Evolutionary conservation across 2,329 filamentous ascomycete genomes (phyloP).

Genomic region (Fusarium multiceps): DNA sequence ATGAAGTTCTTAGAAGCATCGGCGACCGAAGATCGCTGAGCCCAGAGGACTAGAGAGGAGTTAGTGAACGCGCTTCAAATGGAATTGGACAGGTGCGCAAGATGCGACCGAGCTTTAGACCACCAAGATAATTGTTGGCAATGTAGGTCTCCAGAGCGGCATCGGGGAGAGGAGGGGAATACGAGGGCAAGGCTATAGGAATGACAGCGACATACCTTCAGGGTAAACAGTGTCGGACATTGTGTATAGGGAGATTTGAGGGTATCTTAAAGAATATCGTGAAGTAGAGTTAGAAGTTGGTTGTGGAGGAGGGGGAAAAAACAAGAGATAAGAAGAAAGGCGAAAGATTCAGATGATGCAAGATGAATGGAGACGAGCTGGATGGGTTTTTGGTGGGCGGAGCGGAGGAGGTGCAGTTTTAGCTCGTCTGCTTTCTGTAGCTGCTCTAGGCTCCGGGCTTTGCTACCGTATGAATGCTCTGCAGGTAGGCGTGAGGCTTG

Average conservation of each 20-base stretch:
- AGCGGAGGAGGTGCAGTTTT: constrained; percentile 43
- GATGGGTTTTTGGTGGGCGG: constrained; percentile 45
- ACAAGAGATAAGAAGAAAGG: constrained; percentile 26
- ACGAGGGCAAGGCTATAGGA: constrained; percentile 25
- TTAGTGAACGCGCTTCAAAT: constrained; percentile 11
- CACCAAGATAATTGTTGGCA: background rate
- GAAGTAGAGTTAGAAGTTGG: constrained; percentile 17
- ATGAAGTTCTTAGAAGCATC: constrained; percentile 92
- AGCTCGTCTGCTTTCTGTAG: constrained; percentile 33
- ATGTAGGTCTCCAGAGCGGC: constrained; percentile 1
- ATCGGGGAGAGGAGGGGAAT: constrained; percentile 10
- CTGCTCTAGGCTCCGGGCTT: background rate
- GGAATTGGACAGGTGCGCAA: constrained; percentile 1
- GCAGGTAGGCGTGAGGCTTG: constrained; percentile 34
- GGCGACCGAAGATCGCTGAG: constrained; percentile 87
- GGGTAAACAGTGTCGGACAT: constrained; percentile 48
- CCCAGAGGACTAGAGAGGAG: constrained; percentile 83
- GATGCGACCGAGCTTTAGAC: constrained; percentile 8
- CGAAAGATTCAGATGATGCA: constrained; percentile 36
- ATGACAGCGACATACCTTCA: constrained; percentile 52
- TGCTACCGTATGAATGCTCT: background rate
- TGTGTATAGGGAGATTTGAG: constrained; percentile 29
- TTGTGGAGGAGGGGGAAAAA: constrained; percentile 25
- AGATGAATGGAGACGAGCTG: constrained; percentile 34
- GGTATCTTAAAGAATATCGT: constrained; percentile 45